Conservation (phyloP, 225 moss, liverwort and hornwort species). For the Thuidium tamariscinum region DNA sequence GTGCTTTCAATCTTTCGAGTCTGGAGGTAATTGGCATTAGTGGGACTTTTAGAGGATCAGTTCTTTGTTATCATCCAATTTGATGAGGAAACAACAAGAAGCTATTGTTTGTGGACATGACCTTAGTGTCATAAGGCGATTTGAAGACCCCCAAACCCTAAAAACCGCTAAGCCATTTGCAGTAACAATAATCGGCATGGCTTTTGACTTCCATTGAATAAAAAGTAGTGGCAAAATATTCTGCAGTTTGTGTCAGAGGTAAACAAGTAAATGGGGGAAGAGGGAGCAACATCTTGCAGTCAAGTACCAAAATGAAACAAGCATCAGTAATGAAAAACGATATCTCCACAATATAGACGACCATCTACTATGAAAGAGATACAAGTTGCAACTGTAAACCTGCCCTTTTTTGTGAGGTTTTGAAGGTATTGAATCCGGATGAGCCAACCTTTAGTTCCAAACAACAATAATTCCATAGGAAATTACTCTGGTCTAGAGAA, state of each 20-base stretch:
- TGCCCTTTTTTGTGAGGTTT: too few relatives aligned
- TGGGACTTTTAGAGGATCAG: neutral
- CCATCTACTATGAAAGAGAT: neutral
- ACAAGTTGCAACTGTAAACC: neutral
- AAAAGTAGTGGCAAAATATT: neutral
- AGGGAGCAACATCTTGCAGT: neutral
- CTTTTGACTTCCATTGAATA: too few relatives aligned
- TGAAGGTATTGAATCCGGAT: neutral
- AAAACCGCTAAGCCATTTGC: too few relatives aligned
- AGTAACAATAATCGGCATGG: neutral
- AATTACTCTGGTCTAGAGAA: neutral
- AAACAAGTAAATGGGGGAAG: neutral
- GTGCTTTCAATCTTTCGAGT: neutral
- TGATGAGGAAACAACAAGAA: neutral
- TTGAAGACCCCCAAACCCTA: neutral
- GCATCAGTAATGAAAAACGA: neutral
- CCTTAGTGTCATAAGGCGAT: too few relatives aligned
- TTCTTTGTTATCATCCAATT: neutral
- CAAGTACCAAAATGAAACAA: neutral
- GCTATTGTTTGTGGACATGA: neutral
- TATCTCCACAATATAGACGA: neutral
- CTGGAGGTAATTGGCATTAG: neutral
- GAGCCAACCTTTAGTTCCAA: neutral
- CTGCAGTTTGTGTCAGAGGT: neutral
- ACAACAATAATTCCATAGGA: neutral